phyloP scores from a whole-genome alignment of 2,329 filamentous ascomycete genomes.

The Lachnum nothofagi region DNA sequence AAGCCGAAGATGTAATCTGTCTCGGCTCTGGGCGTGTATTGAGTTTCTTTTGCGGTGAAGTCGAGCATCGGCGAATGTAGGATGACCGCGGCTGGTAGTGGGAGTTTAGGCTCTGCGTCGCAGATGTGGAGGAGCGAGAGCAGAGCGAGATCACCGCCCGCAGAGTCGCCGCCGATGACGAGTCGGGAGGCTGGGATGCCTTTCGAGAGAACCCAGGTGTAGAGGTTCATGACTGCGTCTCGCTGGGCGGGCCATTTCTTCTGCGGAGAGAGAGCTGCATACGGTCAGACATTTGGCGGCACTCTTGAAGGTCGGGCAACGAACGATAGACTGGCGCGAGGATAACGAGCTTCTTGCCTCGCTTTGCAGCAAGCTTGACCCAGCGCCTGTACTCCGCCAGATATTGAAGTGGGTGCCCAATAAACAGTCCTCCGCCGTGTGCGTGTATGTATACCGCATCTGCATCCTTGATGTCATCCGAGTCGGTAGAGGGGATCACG shows the following conservation, averaged over 20 bases:
- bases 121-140: background rate
- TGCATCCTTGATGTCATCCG: background rate
- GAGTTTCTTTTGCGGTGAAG: background rate
- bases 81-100: background rate
- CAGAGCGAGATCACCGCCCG: conserved; percentile 2
- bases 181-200: background rate
- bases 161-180: conserved; percentile 5
- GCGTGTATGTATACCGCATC: background rate
- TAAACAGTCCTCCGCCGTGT: background rate
- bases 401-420: conserved; percentile 2
- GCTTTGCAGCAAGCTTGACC: background rate
- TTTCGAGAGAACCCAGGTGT: background rate
- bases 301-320: background rate
- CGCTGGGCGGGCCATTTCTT: conserved; percentile 2
- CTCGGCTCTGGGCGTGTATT: background rate
- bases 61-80: background rate
- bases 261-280: background rate
- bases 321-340: background rate
- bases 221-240: background rate
- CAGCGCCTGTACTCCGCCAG: background rate
- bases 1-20: background rate
- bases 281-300: background rate
- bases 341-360: background rate
- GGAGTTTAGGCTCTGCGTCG: background rate
- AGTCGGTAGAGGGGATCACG: background rate